These are phyloP conservation scores for Puccinia sorghi DNA, from an alignment of 1,284 basidiomycete genomes.

Conservation along the genomic window DNA sequence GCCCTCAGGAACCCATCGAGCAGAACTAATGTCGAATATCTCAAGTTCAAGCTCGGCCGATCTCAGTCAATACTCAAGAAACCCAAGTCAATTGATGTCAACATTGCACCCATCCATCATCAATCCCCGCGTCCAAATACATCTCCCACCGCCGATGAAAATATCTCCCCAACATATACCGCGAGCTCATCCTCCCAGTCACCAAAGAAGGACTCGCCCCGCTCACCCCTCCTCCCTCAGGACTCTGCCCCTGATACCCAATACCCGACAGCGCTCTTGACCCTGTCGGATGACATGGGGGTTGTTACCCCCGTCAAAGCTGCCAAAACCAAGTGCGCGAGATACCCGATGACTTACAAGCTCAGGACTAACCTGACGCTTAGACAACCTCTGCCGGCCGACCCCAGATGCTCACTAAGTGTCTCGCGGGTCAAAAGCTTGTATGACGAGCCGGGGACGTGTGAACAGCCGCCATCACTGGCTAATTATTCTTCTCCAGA, in stretches of 20 bases:
- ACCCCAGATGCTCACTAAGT: not conserved
- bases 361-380: not conserved
- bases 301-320: not conserved
- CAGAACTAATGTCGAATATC: not conserved
- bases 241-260: not conserved
- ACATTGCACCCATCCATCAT: not conserved
- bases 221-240: not conserved
- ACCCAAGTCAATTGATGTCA: not conserved
- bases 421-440: not conserved
- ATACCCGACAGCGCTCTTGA: not conserved
- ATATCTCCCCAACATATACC: no score
- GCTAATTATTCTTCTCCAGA: not conserved
- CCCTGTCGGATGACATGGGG: no score
- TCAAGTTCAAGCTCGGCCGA: not conserved
- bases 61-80: not conserved
- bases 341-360: constrained; percentile 25
- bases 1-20: not conserved
- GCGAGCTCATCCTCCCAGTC: not conserved
- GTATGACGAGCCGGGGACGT: not conserved
- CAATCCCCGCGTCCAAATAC: not conserved
- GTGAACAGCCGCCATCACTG: not conserved
- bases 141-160: not conserved
- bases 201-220: not conserved
- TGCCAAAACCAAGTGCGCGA: not conserved
- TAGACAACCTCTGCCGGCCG: not conserved